Percentiles rank a stretch among this genome's conserved stretches.
phyloP scores from a whole-genome alignment of 1,139 yeast species.

The Geotrichum bryndzae region DNA sequence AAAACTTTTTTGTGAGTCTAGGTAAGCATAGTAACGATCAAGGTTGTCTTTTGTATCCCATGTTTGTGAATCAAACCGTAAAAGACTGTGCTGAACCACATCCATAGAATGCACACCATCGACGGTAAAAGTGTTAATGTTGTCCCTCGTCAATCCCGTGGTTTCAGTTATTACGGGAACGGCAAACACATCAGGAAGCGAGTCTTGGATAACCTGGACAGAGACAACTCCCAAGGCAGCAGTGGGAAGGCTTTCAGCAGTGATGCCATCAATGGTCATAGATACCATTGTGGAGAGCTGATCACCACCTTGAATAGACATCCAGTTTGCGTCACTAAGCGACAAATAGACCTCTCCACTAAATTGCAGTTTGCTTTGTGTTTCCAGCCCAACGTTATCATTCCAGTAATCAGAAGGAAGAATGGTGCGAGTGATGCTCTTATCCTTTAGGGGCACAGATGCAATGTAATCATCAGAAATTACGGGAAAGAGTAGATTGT shows the following conservation, averaged over 20 bases:
- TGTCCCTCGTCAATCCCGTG: conserved; percentile 4
- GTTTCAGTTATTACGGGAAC: conserved; percentile 5
- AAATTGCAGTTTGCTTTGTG: conserved; percentile 4
- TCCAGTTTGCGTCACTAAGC: conserved; percentile 15
- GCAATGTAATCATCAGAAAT: conserved; percentile 12
- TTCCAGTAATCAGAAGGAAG: conserved; percentile 7
- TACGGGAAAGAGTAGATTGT: conserved; percentile 1
- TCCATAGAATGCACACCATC: conserved; percentile 14
- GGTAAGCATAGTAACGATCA: conserved; percentile 6
- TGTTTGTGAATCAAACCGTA: conserved; percentile 5
- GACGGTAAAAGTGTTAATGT: conserved; percentile 12
- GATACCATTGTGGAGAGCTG: conserved; percentile 7
- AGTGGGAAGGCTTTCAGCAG: conserved; percentile 10
- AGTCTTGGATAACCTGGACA: conserved; percentile 10
- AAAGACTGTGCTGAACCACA: conserved; percentile 7
- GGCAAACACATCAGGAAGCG: conserved; percentile 14
- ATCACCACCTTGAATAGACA: conserved; percentile 5
- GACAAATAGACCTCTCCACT: conserved; percentile 13
- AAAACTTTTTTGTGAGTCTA: conserved; percentile 3
- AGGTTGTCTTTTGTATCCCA: conserved; percentile 5
- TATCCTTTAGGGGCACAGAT: background rate
- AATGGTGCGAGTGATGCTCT: background rate
- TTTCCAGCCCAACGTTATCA: background rate
- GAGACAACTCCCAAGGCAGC: conserved; percentile 11
- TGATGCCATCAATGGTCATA: conserved; percentile 12